phyloP scores from a whole-genome alignment of 1,284 basidiomycete genomes.

The Somion occarium region DNA sequence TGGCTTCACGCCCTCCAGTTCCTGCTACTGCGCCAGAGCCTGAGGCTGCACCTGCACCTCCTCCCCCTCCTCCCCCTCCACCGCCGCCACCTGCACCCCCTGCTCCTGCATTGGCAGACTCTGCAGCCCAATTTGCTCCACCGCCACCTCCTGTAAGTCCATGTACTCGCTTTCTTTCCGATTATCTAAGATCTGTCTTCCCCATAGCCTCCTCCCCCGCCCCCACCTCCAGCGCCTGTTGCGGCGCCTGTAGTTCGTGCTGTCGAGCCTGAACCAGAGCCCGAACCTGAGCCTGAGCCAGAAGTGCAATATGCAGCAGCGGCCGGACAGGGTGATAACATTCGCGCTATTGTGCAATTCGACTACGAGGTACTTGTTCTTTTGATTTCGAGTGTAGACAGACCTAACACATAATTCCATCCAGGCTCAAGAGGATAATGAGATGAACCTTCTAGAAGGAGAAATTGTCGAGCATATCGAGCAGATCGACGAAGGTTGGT shows the following conservation, averaged over 20 bases:
- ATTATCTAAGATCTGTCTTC: background rate
- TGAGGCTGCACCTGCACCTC: conserved; percentile 24
- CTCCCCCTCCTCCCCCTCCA: conserved; percentile 32
- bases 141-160: conserved; percentile 20
- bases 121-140: conserved; percentile 20
- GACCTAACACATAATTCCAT: background rate
- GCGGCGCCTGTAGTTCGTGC: conserved; percentile 27
- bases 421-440: conserved; percentile 78
- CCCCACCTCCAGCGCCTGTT: conserved; percentile 25
- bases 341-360: conserved; percentile 65
- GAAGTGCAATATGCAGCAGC: conserved; percentile 27
- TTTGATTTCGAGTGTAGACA: background rate
- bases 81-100: conserved; percentile 29
- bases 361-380: conserved; percentile 61
- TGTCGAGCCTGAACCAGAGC: conserved; percentile 33
- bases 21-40: conserved; percentile 26
- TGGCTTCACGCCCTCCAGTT: conserved; percentile 26
- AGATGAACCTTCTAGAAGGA: conserved; percentile 77
- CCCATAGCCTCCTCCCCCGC: conserved; percentile 13
- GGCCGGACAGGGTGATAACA: conserved; percentile 40
- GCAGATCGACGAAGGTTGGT: conserved; percentile 84
- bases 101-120: conserved; percentile 14
- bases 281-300: conserved; percentile 39
- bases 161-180: conserved; percentile 1
- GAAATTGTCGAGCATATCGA: conserved; percentile 81